These are phyloP conservation scores for Tuber aestivum DNA, from an alignment of 495 filamentous ascomycete genomes.

Conservation along the genomic window DNA sequence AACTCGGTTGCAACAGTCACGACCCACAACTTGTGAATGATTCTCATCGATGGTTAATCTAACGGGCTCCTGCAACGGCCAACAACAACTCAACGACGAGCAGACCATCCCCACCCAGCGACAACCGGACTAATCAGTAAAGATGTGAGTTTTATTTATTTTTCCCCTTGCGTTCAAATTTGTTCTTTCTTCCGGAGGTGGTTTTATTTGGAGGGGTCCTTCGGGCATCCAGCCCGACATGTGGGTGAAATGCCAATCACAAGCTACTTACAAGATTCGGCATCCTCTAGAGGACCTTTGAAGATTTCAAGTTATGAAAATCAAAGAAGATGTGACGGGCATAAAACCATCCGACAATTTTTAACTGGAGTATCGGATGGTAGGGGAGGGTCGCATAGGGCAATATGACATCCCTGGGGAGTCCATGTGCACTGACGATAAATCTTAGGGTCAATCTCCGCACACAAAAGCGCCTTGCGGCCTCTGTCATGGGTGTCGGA, in stretches of 20 bases:
- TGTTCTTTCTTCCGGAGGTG: slow-evolving; percentile 1
- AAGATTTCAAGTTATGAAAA: background rate
- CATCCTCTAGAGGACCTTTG: background rate
- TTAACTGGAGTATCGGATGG: background rate
- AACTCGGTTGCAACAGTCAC: background rate
- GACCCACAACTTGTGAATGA: background rate
- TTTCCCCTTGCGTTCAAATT: slow-evolving; percentile 22
- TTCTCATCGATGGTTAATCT: background rate
- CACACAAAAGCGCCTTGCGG: slow-evolving; percentile 99
- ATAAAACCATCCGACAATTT: background rate
- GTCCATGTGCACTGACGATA: slow-evolving; percentile 11
- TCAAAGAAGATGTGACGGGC: background rate
- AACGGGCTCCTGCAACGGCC: background rate
- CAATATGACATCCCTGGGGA: background rate
- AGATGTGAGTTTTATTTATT: slow-evolving; percentile 35
- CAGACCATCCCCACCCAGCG: slow-evolving; percentile 25
- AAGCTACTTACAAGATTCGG: background rate
- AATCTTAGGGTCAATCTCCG: slow-evolving; percentile 88
- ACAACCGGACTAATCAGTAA: slow-evolving; percentile 27
- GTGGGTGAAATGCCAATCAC: background rate
- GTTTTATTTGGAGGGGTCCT: background rate
- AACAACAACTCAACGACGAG: slow-evolving; percentile 29
- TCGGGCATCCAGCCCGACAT: background rate
- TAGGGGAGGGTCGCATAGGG: background rate
- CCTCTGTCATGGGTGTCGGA: slow-evolving; percentile 94